Base-by-base conservation (phyloP, 2,329 filamentous ascomycete species). In the Tolypocladium ophioglossoides region DNA sequence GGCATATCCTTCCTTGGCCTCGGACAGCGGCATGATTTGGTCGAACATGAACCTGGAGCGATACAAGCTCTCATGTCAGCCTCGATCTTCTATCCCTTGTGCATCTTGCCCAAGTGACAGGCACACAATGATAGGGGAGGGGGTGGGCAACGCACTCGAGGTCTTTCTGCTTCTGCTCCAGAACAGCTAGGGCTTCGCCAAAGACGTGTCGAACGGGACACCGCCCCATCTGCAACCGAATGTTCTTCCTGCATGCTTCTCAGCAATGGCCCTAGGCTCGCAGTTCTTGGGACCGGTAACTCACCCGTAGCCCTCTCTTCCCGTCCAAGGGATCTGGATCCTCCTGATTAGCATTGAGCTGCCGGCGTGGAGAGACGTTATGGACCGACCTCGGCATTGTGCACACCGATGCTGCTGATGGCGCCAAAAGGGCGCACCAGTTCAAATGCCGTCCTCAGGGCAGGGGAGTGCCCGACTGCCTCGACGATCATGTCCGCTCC, bases 401-500 rank as follows among this genome's bases (percentile, higher is more conserved):
- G 86, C 35, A 90, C 86, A 5, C 87, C 86, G 55, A 90, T 87
- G 63, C 84, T 89, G 61, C 83, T 85, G 59, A 91, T 87, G 41
- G 78, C 79, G 6, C 87, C 87, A 73, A 84, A 91, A 1, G 86
- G 85, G 52, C 87, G 77, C 54, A 91, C 67, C 20, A 90, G 68
- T 35, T 90, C 85, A 67, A 84, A 90, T 0, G 81, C 86, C 38
- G 84, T 87, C 63, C 77, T 80, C 64, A 91, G 69, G 2, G 87
- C 87, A 39, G 83, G 79, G 53, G 82, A 84, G 56, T 85, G 71
- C 0, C 87, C 87, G 30, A 91, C 87, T 8, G 89, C 85, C 68
- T 91, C 87, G 60, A 96, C 84, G 2, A 94, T 84, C 20, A 89
- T 83, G 70, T 96, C 91, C 16, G 91, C 91, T 8, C 91, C 91